phyloP scores from a whole-genome alignment of 441 rosid species.

The Populus hybrid region DNA sequence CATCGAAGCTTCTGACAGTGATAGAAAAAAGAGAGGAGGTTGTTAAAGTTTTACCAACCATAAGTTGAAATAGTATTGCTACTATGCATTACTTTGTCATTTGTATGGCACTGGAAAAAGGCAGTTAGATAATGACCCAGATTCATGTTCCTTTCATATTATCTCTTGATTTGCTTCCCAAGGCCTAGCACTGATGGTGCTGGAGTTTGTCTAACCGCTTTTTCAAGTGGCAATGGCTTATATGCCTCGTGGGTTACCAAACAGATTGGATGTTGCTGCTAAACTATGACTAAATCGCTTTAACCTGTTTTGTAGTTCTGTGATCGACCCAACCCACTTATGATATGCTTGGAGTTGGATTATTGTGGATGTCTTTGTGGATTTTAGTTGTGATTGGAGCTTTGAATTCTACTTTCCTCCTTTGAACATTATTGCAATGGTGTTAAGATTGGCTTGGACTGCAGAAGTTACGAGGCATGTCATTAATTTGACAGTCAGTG shows the following conservation, averaged over 20 bases:
- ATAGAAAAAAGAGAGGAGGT: constrained; percentile 51
- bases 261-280: constrained; percentile 53
- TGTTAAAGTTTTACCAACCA: constrained; percentile 60
- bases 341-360: constrained; percentile 74
- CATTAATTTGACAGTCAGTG: constrained; percentile 68
- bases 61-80: constrained; percentile 86
- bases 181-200: constrained; percentile 68
- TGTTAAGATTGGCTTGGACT: constrained; percentile 67
- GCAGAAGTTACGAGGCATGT: constrained; percentile 91
- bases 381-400: constrained; percentile 83
- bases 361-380: constrained; percentile 96
- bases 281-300: constrained; percentile 54
- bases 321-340: constrained; percentile 72
- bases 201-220: constrained; percentile 68
- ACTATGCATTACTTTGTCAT: constrained; percentile 72
- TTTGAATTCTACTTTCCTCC: constrained; percentile 49
- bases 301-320: constrained; percentile 67
- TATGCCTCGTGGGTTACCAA: constrained; percentile 84
- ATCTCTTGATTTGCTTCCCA: constrained; percentile 82
- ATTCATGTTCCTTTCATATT: constrained; percentile 74
- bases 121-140: constrained; percentile 50
- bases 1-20: constrained; percentile 41
- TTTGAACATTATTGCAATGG: constrained; percentile 48
- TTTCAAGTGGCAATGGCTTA: constrained; percentile 81
- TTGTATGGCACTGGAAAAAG: constrained; percentile 58